A percentile compares a stretch with the other conserved stretches of the same genome.
phyloP scores from a whole-genome alignment of 78 protist species.

The Dictyostelium capitatum region DNA sequence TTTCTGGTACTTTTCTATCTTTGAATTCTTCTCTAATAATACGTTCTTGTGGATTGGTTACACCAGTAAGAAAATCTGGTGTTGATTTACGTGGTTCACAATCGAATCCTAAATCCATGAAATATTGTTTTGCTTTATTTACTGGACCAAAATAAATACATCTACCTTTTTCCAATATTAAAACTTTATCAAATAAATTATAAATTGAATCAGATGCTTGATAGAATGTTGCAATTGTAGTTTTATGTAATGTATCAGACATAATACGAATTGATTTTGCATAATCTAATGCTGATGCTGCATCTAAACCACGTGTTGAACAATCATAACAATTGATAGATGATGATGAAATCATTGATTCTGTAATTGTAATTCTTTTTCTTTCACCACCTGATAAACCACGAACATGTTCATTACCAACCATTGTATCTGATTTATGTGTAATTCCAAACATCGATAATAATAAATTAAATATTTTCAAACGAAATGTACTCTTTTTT shows the following conservation, averaged over 20 bases:
- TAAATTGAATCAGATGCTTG: slow-evolving; percentile 76
- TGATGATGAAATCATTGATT: no score
- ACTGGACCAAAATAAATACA: slow-evolving; percentile 78
- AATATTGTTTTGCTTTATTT: slow-evolving; percentile 54
- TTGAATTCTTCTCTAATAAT: slow-evolving; percentile 45
- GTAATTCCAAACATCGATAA: slow-evolving; percentile 52
- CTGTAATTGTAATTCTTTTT: no score
- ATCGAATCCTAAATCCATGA: slow-evolving; percentile 54
- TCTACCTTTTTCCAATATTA: slow-evolving; percentile 70
- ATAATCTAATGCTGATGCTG: slow-evolving; percentile 83
- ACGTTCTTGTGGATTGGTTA: slow-evolving; percentile 71
- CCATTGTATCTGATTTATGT: slow-evolving; percentile 39
- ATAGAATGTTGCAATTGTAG: slow-evolving; percentile 76
- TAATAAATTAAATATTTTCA: slow-evolving; percentile 24
- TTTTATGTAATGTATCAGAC: slow-evolving; percentile 73
- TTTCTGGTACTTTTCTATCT: slow-evolving; percentile 41
- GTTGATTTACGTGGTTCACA: slow-evolving; percentile 75
- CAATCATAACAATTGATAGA: no score
- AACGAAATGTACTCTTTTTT: slow-evolving; percentile 31
- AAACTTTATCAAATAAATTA: slow-evolving; percentile 47
- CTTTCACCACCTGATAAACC: no score
- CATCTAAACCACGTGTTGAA: neutral
- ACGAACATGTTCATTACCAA: no score
- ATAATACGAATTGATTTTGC: slow-evolving; percentile 82
- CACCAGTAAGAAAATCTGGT: slow-evolving; percentile 74